phyloP scores from a whole-genome alignment of 106 monocot species.

The Apostasia shenzhenica region DNA sequence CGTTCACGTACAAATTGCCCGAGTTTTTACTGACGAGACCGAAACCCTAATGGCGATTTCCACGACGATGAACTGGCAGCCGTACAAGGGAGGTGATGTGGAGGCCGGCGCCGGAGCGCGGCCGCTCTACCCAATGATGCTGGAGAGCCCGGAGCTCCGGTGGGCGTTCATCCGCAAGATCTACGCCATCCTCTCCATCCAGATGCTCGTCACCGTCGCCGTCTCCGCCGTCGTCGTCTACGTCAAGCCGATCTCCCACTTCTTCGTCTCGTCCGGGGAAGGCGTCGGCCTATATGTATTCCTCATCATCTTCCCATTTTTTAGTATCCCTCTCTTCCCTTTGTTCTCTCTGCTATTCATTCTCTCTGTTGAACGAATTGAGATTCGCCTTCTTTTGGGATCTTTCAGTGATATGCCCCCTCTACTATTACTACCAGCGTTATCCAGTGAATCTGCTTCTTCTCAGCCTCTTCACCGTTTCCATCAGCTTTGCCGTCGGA shows the following conservation, averaged over 20 bases:
- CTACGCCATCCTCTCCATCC: constrained; percentile 68
- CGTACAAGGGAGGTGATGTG: constrained; percentile 31
- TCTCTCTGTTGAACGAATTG: neutral
- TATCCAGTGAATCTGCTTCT: constrained; percentile 69
- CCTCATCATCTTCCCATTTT: constrained; percentile 53
- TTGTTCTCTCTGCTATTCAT: constrained; percentile 8
- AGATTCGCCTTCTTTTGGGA: neutral
- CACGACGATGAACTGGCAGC: constrained; percentile 18
- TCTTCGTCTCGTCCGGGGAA: constrained; percentile 53
- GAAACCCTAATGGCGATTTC: neutral
- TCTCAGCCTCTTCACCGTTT: constrained; percentile 54
- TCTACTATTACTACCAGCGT: constrained; percentile 54
- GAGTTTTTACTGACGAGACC: too few species aligned
- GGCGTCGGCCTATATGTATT: constrained; percentile 74
- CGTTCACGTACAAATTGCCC: too few species aligned
- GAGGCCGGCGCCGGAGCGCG: constrained; percentile 34
- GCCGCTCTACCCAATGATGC: constrained; percentile 79
- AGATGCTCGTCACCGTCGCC: constrained; percentile 60
- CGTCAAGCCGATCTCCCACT: constrained; percentile 49
- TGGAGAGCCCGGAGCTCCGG: constrained; percentile 65
- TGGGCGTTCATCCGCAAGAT: constrained; percentile 90
- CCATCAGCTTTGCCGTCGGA: constrained; percentile 67
- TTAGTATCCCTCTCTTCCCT: constrained; percentile 23
- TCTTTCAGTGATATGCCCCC: constrained; percentile 50
- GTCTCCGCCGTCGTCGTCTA: constrained; percentile 60